Percentiles rank a stretch among this genome's conserved stretches.
phyloP scores from a whole-genome alignment of 768 basidiomycete species.

The Rhodotorula kratochvilovae region DNA sequence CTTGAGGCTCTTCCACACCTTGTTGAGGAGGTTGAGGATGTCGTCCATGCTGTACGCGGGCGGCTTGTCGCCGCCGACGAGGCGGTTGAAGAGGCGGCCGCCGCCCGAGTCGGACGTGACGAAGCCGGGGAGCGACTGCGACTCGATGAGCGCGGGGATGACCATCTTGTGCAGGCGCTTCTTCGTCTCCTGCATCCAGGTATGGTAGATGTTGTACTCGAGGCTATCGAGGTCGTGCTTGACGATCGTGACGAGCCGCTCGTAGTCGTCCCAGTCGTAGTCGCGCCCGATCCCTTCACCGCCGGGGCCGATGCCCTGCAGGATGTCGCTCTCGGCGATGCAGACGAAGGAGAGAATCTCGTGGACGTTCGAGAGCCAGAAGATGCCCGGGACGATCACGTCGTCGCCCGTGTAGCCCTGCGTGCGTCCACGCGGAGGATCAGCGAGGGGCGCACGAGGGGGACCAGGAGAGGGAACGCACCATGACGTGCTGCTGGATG shows the following conservation, averaged over 20 bases:
- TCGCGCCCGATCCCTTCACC: conserved; percentile 85
- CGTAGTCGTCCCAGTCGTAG: conserved; percentile 96
- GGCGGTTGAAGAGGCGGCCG: conserved; percentile 85
- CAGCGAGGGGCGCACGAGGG: background rate
- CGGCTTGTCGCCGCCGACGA: conserved; percentile 74
- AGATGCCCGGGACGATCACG: conserved; percentile 90
- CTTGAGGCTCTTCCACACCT: conserved; percentile 96
- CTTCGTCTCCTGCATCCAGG: conserved; percentile 98
- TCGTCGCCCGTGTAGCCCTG: conserved; percentile 78
- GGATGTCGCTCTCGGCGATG: conserved; percentile 97
- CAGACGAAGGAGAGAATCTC: conserved; percentile 99
- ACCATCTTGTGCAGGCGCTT: conserved; percentile 95
- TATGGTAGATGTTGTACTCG: conserved; percentile 99
- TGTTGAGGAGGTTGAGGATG: conserved; percentile 90
- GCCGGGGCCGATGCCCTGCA: conserved; percentile 94
- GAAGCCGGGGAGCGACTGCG: conserved; percentile 94
- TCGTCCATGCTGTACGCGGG: conserved; percentile 99
- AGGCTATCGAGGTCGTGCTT: conserved; percentile 97
- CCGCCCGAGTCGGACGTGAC: conserved; percentile 91
- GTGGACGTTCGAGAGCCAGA: conserved; percentile 99
- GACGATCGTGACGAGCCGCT: conserved; percentile 92
- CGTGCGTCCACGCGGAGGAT: background rate
- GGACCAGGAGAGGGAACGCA: conserved; percentile 49
- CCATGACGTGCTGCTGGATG: conserved; percentile 96
- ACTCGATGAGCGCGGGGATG: conserved; percentile 96